Evolutionary conservation across 1,139 yeast species (phyloP), one percentile per base, ranked within the genome.

Genomic region (Scheffersomyces parashehatae): DNA sequence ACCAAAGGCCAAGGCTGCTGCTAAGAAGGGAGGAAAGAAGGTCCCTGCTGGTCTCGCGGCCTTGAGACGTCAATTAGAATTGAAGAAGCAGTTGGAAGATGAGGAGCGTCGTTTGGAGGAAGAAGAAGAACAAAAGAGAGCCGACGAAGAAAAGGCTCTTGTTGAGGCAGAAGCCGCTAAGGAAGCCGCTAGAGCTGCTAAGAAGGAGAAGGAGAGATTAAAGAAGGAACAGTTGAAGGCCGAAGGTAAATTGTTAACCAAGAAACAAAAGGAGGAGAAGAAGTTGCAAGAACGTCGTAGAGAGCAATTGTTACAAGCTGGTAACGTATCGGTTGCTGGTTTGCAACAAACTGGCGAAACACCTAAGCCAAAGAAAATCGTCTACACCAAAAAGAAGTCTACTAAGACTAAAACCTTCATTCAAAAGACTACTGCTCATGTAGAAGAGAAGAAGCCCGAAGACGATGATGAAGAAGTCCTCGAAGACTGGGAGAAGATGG

Each of bases 181-280:
- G 55, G 96, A 88, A 65, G 93, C 83, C 54, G 88, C 85, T 43
- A 79, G 76, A 63, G 85, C 80, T 47, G 79, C 78, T 37, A 88
- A 84, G 72, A 89, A 83, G 65, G 96, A 88, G 60, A 93, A 85
- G 60, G 95, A 85, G 59, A 88, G 81, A 68, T 81, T 83, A 60
- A 81, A 85, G 74, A 82, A 77, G 56, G 93, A 85, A 58, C 86
- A 83, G 66, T 74, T 86, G 65, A 88, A 88, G 70, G 95, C 97
- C 24, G 97, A 91, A 67, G 99, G 99, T 59, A 93, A 86, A 58
- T 77, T 81, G 45, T 68, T 87, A 62, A 88, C 97, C 47, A 93
- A 88, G 73, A 93, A 91, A 64, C 99, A 93, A 73, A 89, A 88
- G 68, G 97, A 91, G 67, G 96, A 90, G 63, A 87, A 88, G 73